phyloP scores from a whole-genome alignment of 108 stramenopile species.

The Licmophora abbreviata region DNA sequence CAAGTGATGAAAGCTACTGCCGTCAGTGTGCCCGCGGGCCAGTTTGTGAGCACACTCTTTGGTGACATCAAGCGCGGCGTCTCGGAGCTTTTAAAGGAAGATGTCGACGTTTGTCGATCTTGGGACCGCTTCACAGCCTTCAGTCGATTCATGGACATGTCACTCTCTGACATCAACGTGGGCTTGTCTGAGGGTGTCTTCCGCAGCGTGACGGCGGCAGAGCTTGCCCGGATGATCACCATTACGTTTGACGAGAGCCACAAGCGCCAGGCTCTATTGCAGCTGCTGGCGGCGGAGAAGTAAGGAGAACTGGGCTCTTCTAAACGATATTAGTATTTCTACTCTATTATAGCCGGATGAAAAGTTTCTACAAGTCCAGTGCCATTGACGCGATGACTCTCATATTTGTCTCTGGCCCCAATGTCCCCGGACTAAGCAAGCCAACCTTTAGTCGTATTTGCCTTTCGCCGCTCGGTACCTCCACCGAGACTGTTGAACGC shows the following conservation, averaged over 20 bases:
- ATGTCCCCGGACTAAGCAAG: too few species aligned
- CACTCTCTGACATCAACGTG: constrained; percentile 44
- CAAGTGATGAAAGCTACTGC: constrained; percentile 38
- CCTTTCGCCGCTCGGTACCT: too few species aligned
- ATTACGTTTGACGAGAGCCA: constrained; percentile 46
- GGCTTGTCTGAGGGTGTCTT: constrained; percentile 59
- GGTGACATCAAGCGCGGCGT: constrained; percentile 26
- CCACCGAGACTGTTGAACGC: too few species aligned
- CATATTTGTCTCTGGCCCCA: too few species aligned
- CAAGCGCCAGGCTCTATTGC: constrained; percentile 24
- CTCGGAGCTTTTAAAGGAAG: constrained; percentile 7
- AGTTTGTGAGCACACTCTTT: constrained; percentile 58
- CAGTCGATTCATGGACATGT: constrained; percentile 56
- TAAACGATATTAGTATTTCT: too few species aligned
- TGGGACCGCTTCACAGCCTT: constrained; percentile 54
- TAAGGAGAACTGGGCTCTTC: background rate
- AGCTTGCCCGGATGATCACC: constrained; percentile 42
- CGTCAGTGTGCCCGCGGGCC: constrained; percentile 47
- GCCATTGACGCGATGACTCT: too few species aligned
- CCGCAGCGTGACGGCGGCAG: constrained; percentile 46
- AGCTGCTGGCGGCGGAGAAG: constrained; percentile 8
- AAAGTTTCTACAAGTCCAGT: too few species aligned
- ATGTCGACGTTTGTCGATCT: constrained; percentile 14
- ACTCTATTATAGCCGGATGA: too few species aligned
- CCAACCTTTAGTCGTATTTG: too few species aligned